Conservation (phyloP, 441 rosid genomes). For the Populus hybrid region DNA sequence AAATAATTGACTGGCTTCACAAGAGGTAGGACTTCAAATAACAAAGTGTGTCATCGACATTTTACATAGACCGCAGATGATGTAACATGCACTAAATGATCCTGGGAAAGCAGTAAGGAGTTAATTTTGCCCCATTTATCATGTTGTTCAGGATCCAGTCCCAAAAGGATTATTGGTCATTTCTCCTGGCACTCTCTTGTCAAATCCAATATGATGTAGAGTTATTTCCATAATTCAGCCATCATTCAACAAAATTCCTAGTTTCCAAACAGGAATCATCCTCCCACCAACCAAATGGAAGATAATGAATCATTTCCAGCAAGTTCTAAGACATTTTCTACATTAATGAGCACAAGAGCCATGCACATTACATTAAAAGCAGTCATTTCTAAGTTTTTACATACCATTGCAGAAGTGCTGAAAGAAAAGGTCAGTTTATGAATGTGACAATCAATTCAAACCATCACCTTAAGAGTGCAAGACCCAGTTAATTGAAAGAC, state of each 20-base stretch:
- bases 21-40: neutral
- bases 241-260: no score
- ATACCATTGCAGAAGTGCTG: neutral
- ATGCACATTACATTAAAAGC: neutral
- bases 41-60: neutral
- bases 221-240: neutral
- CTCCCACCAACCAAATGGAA: neutral
- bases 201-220: neutral
- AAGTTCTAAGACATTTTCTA: neutral
- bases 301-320: neutral
- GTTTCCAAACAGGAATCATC: neutral
- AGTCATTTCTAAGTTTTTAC: neutral
- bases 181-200: neutral
- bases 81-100: neutral
- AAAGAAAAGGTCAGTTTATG: neutral
- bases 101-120: neutral
- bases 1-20: neutral
- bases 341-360: neutral
- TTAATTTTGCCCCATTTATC: conserved; percentile 6
- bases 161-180: neutral
- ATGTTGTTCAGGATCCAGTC: neutral
- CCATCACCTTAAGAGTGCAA: conserved; percentile 55
- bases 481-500: conserved; percentile 57
- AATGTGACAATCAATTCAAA: conserved; percentile 7
- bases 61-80: neutral